Conservation (phyloP, 1,284 basidiomycete genomes). For the Trichosporon sp. region DNA sequence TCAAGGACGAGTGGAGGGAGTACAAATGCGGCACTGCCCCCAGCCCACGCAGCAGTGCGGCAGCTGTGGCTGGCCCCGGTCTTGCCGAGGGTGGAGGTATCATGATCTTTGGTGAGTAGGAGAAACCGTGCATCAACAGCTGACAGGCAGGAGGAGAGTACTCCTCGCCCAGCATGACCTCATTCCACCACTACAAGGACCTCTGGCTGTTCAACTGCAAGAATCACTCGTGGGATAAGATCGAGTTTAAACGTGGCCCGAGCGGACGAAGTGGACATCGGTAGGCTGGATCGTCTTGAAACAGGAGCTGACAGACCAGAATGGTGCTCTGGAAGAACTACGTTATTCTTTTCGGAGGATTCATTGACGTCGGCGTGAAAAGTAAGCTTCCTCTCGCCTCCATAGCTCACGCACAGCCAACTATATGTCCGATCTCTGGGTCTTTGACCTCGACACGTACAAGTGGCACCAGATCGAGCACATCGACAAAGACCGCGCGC, state of each 20-base stretch:
- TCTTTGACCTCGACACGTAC: slow-evolving; percentile 85
- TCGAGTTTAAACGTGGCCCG: slow-evolving; percentile 81
- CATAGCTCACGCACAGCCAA: slow-evolving; percentile 61
- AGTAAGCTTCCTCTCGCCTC: slow-evolving; percentile 59
- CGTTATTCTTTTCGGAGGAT: slow-evolving; percentile 83
- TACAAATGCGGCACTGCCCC: slow-evolving; percentile 81
- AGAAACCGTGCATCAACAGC: not conserved
- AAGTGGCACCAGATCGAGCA: slow-evolving; percentile 82
- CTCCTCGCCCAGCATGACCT: slow-evolving; percentile 79
- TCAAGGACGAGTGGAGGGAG: slow-evolving; percentile 78
- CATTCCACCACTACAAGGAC: slow-evolving; percentile 88
- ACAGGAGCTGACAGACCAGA: slow-evolving; percentile 53
- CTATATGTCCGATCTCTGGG: slow-evolving; percentile 84
- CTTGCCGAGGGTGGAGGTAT: slow-evolving; percentile 74
- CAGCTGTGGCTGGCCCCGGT: slow-evolving; percentile 68
- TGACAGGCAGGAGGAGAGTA: slow-evolving; percentile 71
- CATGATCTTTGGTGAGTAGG: slow-evolving; percentile 72
- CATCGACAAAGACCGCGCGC: slow-evolving; percentile 68
- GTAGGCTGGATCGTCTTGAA: slow-evolving; percentile 54
- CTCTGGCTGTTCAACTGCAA: slow-evolving; percentile 57
- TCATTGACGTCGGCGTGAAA: slow-evolving; percentile 76
- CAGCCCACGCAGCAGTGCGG: slow-evolving; percentile 80
- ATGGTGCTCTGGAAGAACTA: slow-evolving; percentile 91
- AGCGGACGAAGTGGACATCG: slow-evolving; percentile 82
- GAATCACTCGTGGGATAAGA: slow-evolving; percentile 79